Percentiles rank a stretch among this genome's conserved stretches.
Conservation (phyloP, 2,329 filamentous ascomycete species). For the Tolypocladium album region DNA sequence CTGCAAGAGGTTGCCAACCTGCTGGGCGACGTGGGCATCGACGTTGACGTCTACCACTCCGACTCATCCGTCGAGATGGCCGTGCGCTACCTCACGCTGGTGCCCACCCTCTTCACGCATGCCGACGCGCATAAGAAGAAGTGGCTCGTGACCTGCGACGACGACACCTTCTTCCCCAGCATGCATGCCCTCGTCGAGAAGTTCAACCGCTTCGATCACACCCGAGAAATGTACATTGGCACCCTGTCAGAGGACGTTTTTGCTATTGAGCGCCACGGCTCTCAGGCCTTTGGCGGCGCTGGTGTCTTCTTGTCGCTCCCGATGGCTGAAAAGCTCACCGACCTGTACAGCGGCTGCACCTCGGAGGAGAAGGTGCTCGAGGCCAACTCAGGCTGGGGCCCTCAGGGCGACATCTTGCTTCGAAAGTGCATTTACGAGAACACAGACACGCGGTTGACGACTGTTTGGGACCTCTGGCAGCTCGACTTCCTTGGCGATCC, state of each 20-base stretch:
- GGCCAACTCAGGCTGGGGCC: constrained; percentile 47
- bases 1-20: constrained; percentile 36
- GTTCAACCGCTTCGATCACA: constrained; percentile 40
- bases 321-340: constrained; percentile 32
- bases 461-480: constrained; percentile 48
- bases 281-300: constrained; percentile 53
- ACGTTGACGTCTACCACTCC: constrained; percentile 45
- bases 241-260: constrained; percentile 51
- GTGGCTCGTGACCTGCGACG: constrained; percentile 53
- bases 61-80: constrained; percentile 45
- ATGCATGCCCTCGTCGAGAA: constrained; percentile 42
- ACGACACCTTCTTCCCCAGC: constrained; percentile 55
- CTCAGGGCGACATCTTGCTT: constrained; percentile 50
- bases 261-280: constrained; percentile 48
- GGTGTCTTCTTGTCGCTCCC: constrained; percentile 51
- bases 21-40: constrained; percentile 38
- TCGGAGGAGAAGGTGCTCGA: constrained; percentile 40
- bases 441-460: constrained; percentile 45
- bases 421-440: constrained; percentile 55
- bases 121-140: constrained; percentile 35
- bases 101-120: constrained; percentile 43
- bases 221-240: constrained; percentile 45
- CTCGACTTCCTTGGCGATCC: constrained; percentile 50
- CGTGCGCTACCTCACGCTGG: constrained; percentile 44
- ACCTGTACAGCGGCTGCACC: constrained; percentile 33